Evolutionary conservation across 305 asterid species (phyloP).

Genomic region (Ajuga reptans): DNA sequence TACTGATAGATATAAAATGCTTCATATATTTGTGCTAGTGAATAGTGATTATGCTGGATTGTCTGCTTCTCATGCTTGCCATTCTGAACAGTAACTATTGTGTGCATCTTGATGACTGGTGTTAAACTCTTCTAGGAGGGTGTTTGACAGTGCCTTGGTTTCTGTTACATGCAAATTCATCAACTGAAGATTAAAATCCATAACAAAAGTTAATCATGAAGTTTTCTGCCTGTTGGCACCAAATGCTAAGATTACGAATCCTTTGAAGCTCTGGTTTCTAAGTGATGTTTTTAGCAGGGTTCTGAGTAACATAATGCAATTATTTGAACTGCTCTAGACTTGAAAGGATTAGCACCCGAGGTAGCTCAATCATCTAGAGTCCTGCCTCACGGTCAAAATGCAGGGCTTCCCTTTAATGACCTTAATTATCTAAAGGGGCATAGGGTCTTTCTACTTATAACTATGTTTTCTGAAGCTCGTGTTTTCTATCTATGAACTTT

Average conservation of each 20-base stretch:
- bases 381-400: constrained; percentile 14
- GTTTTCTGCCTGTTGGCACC: not conserved
- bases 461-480: constrained; percentile 1
- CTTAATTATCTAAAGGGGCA: not conserved
- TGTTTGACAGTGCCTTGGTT: not conserved
- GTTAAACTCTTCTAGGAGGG: not conserved
- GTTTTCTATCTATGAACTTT: constrained; percentile 6
- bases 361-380: not conserved
- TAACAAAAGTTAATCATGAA: not conserved
- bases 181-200: not conserved
- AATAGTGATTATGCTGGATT: not conserved
- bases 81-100: not conserved
- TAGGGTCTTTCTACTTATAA: not conserved
- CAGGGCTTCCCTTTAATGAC: not conserved
- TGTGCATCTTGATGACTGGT: not conserved
- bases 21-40: not conserved
- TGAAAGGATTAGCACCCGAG: not conserved
- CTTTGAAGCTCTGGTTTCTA: not conserved
- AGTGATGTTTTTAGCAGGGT: not conserved
- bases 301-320: not conserved
- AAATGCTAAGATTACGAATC: not conserved
- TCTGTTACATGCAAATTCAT: constrained; percentile 7
- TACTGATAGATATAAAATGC: not conserved
- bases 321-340: not conserved
- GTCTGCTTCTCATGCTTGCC: not conserved